A percentile compares a stretch with the other conserved stretches of the same genome.
phyloP scores from a whole-genome alignment of 495 filamentous ascomycete genomes.

The Aspergillus panamensis region DNA sequence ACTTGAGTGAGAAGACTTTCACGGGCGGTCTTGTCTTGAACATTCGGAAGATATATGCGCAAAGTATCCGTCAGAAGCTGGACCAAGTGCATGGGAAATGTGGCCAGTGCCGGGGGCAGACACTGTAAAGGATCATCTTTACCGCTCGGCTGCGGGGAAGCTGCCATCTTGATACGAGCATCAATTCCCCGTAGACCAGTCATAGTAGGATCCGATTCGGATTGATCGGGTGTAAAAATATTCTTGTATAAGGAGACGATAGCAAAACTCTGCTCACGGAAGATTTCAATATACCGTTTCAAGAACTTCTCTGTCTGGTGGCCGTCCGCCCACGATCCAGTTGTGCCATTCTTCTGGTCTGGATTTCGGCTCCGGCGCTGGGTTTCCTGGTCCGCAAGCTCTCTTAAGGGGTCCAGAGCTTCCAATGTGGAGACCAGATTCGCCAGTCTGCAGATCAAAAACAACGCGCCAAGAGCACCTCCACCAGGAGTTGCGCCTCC shows the following conservation, averaged over 20 bases:
- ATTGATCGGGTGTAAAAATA: conserved; percentile 66
- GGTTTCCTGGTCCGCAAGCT: conserved; percentile 86
- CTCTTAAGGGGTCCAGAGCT: conserved; percentile 80
- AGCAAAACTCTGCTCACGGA: conserved; percentile 95
- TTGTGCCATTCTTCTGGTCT: conserved; percentile 24
- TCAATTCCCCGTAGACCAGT: conserved; percentile 35
- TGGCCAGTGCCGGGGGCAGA: conserved; percentile 72
- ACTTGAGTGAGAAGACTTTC: conserved; percentile 94
- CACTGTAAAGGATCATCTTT: conserved; percentile 59
- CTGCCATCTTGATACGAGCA: conserved; percentile 27
- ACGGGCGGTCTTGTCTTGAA: conserved; percentile 69
- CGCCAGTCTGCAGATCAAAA: conserved; percentile 79
- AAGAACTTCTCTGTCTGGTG: conserved; percentile 93
- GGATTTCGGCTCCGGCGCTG: conserved; percentile 33
- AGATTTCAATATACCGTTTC: conserved; percentile 96
- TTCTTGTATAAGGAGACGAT: conserved; percentile 89
- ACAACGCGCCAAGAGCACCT: conserved; percentile 74
- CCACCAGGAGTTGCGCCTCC: conserved; percentile 45
- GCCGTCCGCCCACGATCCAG: conserved; percentile 61
- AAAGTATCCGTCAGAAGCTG: conserved; percentile 77
- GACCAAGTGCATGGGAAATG: conserved; percentile 84
- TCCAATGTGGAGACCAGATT: conserved; percentile 76
- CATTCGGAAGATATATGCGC: conserved; percentile 73
- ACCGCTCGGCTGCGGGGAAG: conserved; percentile 20
- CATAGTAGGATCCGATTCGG: conserved; percentile 33